Evolutionary conservation across 2,329 filamentous ascomycete species (phyloP).

Genomic region (Fusarium nodosum): DNA sequence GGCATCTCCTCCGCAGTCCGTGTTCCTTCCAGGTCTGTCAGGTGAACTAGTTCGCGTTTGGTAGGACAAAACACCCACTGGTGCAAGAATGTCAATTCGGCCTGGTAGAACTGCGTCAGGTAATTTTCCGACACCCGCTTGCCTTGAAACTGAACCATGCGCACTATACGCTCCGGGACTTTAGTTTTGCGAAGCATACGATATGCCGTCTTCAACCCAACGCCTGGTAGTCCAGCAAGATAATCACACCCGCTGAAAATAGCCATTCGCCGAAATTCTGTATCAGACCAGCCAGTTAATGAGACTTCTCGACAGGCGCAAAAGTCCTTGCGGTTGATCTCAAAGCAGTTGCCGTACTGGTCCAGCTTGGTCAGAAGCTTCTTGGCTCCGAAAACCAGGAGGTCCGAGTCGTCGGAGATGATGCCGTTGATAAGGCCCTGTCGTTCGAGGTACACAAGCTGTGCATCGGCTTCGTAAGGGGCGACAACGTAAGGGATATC

Average conservation of each 20-base stretch:
- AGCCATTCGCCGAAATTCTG: slow-evolving; percentile 93
- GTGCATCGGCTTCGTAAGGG: slow-evolving; percentile 97
- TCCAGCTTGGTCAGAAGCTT: slow-evolving; percentile 93
- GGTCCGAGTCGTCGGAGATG: slow-evolving; percentile 94
- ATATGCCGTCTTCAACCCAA: slow-evolving; percentile 95
- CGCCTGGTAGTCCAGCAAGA: slow-evolving; percentile 83
- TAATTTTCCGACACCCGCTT: slow-evolving; percentile 89
- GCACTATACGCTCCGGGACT: slow-evolving; percentile 83
- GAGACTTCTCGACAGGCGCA: slow-evolving; percentile 89
- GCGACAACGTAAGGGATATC: slow-evolving; percentile 91
- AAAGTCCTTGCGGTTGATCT: slow-evolving; percentile 91
- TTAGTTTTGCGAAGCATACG: slow-evolving; percentile 91
- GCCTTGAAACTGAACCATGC: slow-evolving; percentile 88
- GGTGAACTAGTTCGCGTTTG: slow-evolving; percentile 77
- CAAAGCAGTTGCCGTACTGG: slow-evolving; percentile 91
- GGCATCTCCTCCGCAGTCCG: slow-evolving; percentile 78
- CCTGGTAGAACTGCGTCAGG: slow-evolving; percentile 82
- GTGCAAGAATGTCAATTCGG: slow-evolving; percentile 92
- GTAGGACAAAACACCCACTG: slow-evolving; percentile 93
- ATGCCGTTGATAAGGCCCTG: slow-evolving; percentile 88
- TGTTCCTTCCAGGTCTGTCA: slow-evolving; percentile 75
- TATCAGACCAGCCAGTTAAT: slow-evolving; percentile 90
- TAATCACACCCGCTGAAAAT: slow-evolving; percentile 98
- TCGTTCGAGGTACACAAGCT: slow-evolving; percentile 92
- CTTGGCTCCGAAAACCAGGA: slow-evolving; percentile 94